A percentile compares a stretch with the other conserved stretches of the same genome.
These are phyloP conservation scores for Chalciporus chontae DNA, from an alignment of 768 basidiomycete genomes.

Conservation along the genomic window DNA sequence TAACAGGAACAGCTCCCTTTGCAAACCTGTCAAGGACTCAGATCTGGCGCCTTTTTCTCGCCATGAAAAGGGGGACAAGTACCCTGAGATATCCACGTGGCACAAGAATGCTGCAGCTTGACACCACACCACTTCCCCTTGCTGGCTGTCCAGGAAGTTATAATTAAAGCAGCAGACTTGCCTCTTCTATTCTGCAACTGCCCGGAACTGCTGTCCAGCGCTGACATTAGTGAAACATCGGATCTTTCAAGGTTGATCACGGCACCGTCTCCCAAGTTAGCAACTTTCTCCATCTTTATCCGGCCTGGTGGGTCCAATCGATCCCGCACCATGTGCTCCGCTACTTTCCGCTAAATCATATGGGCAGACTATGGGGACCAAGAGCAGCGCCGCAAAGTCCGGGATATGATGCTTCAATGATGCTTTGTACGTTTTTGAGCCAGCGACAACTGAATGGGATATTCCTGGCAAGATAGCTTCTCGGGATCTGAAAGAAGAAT, in stretches of 20 bases:
- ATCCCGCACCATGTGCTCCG: conserved; percentile 21
- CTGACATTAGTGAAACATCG: neutral
- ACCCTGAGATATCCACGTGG: neutral
- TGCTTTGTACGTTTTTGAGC: conserved; percentile 3
- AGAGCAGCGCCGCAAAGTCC: conserved; percentile 26
- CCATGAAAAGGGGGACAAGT: neutral
- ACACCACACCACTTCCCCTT: too few relatives aligned
- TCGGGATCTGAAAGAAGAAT: conserved; percentile 12
- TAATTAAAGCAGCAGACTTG: neutral
- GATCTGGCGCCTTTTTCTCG: neutral
- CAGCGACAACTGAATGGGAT: conserved; percentile 6
- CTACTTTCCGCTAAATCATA: conserved; percentile 18
- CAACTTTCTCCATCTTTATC: neutral
- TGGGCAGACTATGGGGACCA: neutral
- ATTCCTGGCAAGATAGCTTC: conserved; percentile 13
- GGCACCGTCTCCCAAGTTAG: conserved; percentile 12
- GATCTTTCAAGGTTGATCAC: conserved; percentile 8
- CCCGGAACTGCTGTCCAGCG: neutral
- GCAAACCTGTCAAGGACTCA: conserved; percentile 7
- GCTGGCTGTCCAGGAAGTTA: too few relatives aligned
- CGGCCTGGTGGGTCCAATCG: conserved; percentile 8
- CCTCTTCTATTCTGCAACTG: neutral
- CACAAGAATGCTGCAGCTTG: neutral
- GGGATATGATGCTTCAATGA: conserved; percentile 13
- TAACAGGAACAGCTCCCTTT: conserved; percentile 3